Evolutionary conservation across 192 early-diverging fungal genomes (phyloP), one percentile per base, ranked within the genome.

Genomic region (Backusella morwellensis): DNA sequence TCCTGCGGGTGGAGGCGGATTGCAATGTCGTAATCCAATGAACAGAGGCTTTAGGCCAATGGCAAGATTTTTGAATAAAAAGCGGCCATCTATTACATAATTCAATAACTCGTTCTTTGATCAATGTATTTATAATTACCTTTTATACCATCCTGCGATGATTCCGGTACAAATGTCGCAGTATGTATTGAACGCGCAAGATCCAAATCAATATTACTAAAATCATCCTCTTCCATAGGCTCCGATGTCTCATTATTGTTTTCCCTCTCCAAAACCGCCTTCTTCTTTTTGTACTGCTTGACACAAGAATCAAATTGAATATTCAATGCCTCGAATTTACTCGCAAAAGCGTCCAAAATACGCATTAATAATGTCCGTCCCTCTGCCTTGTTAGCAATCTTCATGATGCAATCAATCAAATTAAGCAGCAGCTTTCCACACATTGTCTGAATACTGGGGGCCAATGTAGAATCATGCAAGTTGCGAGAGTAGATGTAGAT

Each of bases 391-490:
- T 89, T 87, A 9, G 86, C 87, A 56, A 89, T 91, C 68, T 89
- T 90, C 69, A 92, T 87, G 77, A 95, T 91, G 68, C 91, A 93
- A 70, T 99, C 98, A 15, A 96, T 93, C 32, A 98, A 81, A 80
- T 97, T 96, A 47, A 97, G 81, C 12, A 99, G 83, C 19, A 99
- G 83, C 75, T 98, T 99, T 70, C 92, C 92, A 75, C 97, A 97
- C 96, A 99, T 97, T 1, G 96, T 98, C 78, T 98, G 98, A 52
- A 99, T 95, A 71, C 92, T 93, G 0, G 94, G 92, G 21, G 96
- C 91, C 52, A 99, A 88, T n/a, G 89, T 88, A 23, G 89, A 87
- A 80, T 99, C 98, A 77, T 99, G 97, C 73, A 99, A 82, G 84
- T 97, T 96, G 19, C 91, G 84, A 0, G 97, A 93, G 81, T 98